These are phyloP conservation scores for Conticribra guillardii DNA, from an alignment of 108 stramenopile genomes.

Conservation along the genomic window DNA sequence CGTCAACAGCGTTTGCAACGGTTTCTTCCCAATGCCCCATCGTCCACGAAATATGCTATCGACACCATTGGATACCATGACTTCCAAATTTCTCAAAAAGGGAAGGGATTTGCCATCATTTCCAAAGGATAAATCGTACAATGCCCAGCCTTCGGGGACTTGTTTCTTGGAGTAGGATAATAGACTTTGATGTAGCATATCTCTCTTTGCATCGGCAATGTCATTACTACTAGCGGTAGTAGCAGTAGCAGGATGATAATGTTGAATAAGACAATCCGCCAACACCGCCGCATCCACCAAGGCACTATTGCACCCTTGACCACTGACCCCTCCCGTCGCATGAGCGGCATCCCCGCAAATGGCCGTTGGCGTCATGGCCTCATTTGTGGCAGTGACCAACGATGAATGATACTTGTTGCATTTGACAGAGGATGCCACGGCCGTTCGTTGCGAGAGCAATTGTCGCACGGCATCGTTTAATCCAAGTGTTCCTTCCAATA, in stretches of 20 bases:
- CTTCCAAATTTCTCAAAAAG: slow-evolving; percentile 33
- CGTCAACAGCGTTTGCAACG: slow-evolving; percentile 68
- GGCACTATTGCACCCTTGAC: slow-evolving; percentile 81
- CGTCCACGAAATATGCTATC: slow-evolving; percentile 70
- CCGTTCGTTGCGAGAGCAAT: slow-evolving; percentile 44
- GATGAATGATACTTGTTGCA: slow-evolving; percentile 72
- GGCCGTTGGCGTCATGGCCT: slow-evolving; percentile 34
- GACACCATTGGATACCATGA: slow-evolving; percentile 32
- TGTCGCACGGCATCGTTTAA: slow-evolving; percentile 51
- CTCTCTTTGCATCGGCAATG: slow-evolving; percentile 9
- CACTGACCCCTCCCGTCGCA: slow-evolving; percentile 80
- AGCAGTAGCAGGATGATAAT: neutral
- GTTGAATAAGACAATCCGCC: slow-evolving; percentile 51
- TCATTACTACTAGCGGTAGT: neutral
- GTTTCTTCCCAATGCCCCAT: slow-evolving; percentile 66
- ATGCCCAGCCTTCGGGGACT: slow-evolving; percentile 74
- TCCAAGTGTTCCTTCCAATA: slow-evolving; percentile 51
- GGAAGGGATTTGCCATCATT: slow-evolving; percentile 40
- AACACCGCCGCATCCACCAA: slow-evolving; percentile 62
- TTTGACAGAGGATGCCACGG: slow-evolving; percentile 56
- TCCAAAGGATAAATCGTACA: slow-evolving; percentile 82
- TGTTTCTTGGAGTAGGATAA: slow-evolving; percentile 60
- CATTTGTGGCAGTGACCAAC: neutral
- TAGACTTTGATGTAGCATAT: slow-evolving; percentile 44
- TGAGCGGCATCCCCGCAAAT: slow-evolving; percentile 82